Evolutionary conservation across 2,329 filamentous ascomycete species (phyloP).

Genomic region (Fusarium illudens): DNA sequence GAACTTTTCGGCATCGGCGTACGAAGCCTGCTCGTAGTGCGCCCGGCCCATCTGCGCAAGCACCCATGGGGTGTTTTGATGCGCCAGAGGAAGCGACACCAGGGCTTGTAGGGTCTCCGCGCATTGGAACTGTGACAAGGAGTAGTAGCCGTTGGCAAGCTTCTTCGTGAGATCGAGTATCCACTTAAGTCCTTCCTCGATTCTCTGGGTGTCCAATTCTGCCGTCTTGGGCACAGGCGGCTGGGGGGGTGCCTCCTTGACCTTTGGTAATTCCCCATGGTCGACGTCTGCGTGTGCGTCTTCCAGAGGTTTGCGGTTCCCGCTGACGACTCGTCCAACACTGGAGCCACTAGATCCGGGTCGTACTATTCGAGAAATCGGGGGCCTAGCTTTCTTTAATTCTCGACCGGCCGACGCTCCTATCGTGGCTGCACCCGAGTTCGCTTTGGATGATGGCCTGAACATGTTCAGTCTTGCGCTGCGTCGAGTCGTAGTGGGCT

Average conservation of each 20-base stretch:
- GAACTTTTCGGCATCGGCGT: slow-evolving; percentile 84
- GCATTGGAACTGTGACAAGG: slow-evolving; percentile 81
- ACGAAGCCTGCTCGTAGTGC: slow-evolving; percentile 88
- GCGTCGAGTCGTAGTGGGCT: slow-evolving; percentile 66
- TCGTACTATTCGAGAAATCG: slow-evolving; percentile 71
- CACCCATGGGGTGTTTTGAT: slow-evolving; percentile 93
- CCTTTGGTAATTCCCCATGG: slow-evolving; percentile 64
- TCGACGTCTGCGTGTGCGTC: slow-evolving; percentile 76
- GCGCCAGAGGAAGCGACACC: slow-evolving; percentile 72
- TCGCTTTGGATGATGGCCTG: slow-evolving; percentile 73
- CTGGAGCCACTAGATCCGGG: slow-evolving; percentile 71
- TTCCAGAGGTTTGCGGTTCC: slow-evolving; percentile 80
- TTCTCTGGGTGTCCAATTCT: slow-evolving; percentile 66
- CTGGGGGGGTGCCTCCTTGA: slow-evolving; percentile 54
- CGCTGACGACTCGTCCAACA: slow-evolving; percentile 87
- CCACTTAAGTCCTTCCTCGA: slow-evolving; percentile 79
- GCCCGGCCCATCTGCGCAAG: slow-evolving; percentile 89
- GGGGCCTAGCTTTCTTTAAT: slow-evolving; percentile 84
- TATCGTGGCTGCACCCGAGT: slow-evolving; percentile 64
- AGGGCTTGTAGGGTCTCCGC: slow-evolving; percentile 79
- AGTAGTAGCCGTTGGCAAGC: slow-evolving; percentile 81
- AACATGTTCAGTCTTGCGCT: slow-evolving; percentile 77
- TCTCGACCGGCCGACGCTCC: slow-evolving; percentile 71
- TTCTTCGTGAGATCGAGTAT: slow-evolving; percentile 84
- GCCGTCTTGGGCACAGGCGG: slow-evolving; percentile 50